Conservation (phyloP, 805 yeast species). For the Scheffersomyces spartinae region DNA sequence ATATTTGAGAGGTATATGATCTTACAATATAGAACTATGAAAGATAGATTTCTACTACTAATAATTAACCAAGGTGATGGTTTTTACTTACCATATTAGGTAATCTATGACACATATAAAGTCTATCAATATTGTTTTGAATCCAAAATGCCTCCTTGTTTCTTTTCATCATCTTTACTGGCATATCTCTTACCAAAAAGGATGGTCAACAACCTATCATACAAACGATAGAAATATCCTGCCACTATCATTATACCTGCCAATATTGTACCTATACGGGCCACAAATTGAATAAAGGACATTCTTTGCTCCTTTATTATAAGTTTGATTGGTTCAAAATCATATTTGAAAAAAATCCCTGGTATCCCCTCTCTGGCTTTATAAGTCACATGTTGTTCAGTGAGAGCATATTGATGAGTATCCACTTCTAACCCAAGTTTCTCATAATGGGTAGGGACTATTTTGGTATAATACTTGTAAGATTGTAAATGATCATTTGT, state of each 20-base stretch:
- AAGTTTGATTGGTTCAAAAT: slow-evolving; percentile 79
- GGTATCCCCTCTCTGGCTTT: slow-evolving; percentile 31
- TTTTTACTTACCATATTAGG: too few species aligned
- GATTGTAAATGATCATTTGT: slow-evolving; percentile 38
- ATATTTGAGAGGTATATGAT: too few species aligned
- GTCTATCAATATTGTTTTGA: too few species aligned
- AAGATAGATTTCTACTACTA: too few species aligned
- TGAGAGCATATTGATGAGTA: slow-evolving; percentile 78
- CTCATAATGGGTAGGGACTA: slow-evolving; percentile 73
- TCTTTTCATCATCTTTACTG: slow-evolving; percentile 36
- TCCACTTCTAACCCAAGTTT: slow-evolving; percentile 62
- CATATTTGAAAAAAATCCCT: slow-evolving; percentile 75
- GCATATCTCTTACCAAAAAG: slow-evolving; percentile 48
- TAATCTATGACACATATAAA: too few species aligned
- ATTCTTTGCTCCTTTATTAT: slow-evolving; percentile 60
- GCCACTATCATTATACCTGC: slow-evolving; percentile 73
- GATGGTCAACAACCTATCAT: slow-evolving; percentile 42
- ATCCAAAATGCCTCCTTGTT: slow-evolving; percentile 21
- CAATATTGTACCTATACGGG: slow-evolving; percentile 65
- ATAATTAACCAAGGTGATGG: too few species aligned
- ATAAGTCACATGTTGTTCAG: slow-evolving; percentile 32
- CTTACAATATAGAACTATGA: too few species aligned
- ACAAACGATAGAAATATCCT: slow-evolving; percentile 48
- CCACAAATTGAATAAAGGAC: slow-evolving; percentile 65
- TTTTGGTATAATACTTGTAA: slow-evolving; percentile 58